Base-by-base conservation (phyloP, 805 yeast species). In the Wickerhamiella allomyrinae region DNA sequence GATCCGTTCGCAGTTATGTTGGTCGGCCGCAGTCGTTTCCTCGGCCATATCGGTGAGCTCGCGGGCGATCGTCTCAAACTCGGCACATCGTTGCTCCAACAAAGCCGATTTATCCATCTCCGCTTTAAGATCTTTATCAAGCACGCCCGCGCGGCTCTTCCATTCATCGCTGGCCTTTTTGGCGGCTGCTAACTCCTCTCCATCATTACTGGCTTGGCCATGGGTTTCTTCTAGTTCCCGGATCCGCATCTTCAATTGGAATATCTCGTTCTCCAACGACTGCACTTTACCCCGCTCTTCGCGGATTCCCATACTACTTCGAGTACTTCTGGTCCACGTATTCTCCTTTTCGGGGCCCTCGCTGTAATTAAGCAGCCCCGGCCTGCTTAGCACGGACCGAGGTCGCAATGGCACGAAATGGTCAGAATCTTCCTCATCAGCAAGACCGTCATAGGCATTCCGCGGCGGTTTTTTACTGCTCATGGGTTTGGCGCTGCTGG, bases 171-270 rank as follows among this genome's bases (percentile, higher is more conserved):
- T 23, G 24, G 43, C 42, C 11, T 20, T 7, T 21, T 33, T 42
- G 23, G 39, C 38, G 13, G 40, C 33, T 1, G 42, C n/a, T 3
- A 41, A 19, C 17, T 47, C 50, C 15, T 43, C 44, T 2, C 34
- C 42, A 8, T 40, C 37, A 13, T 41, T 46, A 19, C 40, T 37
- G 37, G 37, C 29, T 24, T 44, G 46, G 5, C 48, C 39, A 29
- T 34, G 40, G 44, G 38, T 17, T 4, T 27, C 31, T 27, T 27
- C 31, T 4, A 27, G 31, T n/a, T 27, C 31, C 15, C 14, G 44
- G 49, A 52, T 42, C 31, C 47, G 46, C 31, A 51, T 45, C 25
- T 48, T 35, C 23, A 51, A 47, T 37, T 49, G 52, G 40, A 49
- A 43, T 22, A 43, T 51, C 43, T 52, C 56, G 17, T 41, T 46